Evolutionary conservation across 208 protist genomes (phyloP), one percentile per base, ranked within the genome.

Genomic region (Novymonas esmeraldas): DNA sequence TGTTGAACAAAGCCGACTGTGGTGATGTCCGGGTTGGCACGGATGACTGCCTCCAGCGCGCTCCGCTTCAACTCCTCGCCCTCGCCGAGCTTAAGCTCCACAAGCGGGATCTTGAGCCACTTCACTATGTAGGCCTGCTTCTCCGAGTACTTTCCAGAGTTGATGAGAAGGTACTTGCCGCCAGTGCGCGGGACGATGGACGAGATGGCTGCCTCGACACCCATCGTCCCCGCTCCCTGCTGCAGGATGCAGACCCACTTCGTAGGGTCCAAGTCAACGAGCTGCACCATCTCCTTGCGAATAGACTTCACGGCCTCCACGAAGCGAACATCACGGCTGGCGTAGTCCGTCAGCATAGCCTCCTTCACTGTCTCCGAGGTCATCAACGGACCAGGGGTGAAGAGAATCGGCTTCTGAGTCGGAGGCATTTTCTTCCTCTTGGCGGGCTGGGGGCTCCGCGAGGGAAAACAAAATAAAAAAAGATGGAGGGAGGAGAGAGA

Each of bases 101-200:
- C 61, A 48, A 92, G 57, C 0, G 73, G 73, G 31, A 89, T 74
- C n/a, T 78, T 77, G 11, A 94, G 57, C 9, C 69, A 70, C 38
- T 93, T 75, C n/a, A 81, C 73, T 33, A 95, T 91, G 10, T 62
- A 55, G 0, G 34, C 73, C 51, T 95, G 92, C 42, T 92, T 82
- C 48, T 95, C 87, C 38, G 85, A 85, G 82, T 97, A 97, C 70
- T 90, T 85, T 14, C 92, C 90, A 9, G 90, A 92, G 50, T 86
- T 85, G 44, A 95, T 70, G 34, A 97, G 76, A 34, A 97, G 68
- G 31, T 86, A 92, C 69, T 89, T 90, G 52, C 88, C 84, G 5
- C 75, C 71, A 0, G 28, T 65, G 7, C 45, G 62, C 6, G 90
- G 90, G 42, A 90, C 70, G 29, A 84, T 57, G n/a, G 90, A 93